Evolutionary conservation across 164 flowering plant genomes (phyloP), one percentile per base, ranked within the genome.

Genomic region (Nelumbo lutea): DNA sequence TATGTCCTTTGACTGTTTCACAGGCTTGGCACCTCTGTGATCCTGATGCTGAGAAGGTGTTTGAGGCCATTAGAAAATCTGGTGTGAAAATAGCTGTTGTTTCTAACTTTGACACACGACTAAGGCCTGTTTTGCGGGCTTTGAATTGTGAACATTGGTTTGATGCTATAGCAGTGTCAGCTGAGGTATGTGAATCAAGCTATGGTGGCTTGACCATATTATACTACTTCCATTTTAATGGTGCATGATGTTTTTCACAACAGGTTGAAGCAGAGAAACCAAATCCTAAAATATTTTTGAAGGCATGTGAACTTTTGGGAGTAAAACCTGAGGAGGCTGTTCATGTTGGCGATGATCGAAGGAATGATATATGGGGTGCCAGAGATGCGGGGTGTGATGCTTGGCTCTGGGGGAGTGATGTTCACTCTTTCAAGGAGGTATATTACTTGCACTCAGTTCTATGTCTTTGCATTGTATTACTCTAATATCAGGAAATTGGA

Each of bases 391-490:
- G 99, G 40, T 95, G 99, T 69, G 99, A 95, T 77, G 97, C 97
- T 76, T 95, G 99, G 99, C 91, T 95, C 50, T 95, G 99, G 99
- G 99, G 99, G 71, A 90, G 90, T 58, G 99, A 95, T 76, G 98
- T 95, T 56, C 79, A 83, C 70, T 92, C 99, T 60, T 90, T 95
- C 75, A 84, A 83, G 72, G 98, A 95, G 96, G 98, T 95, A 80
- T 41, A 45, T 40, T 48, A 43, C 4, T 9, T 47, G 42, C 42
- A 9, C 9, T 42, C 50, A 10, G 57, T 15, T 53, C n/a, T 9
- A 10, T 53, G 57, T 53, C 57, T 11, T 53, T 53, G 14, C 57
- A 53, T 1, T 53, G n/a, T 46, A 53, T 53, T 53, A 53, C 14
- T 46, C 4, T 53, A 11, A 53, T 51, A 8, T 53, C 48, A 46